Evolutionary conservation across 176 grass and related monocot genomes (phyloP).

Genomic region (Carex littledalei): DNA sequence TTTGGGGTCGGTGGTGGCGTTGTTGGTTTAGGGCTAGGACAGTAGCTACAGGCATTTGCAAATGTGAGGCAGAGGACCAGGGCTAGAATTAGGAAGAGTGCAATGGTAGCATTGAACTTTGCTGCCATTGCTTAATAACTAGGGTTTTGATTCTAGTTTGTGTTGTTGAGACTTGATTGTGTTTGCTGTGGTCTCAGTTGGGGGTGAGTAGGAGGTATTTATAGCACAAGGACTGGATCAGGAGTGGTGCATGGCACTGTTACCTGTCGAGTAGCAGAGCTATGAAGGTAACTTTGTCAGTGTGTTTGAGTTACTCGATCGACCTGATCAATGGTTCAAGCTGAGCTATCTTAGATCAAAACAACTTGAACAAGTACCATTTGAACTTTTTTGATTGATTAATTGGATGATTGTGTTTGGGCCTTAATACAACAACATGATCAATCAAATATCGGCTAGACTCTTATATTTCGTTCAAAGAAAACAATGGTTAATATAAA

Average conservation of each 20-base stretch:
- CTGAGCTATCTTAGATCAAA: not conserved
- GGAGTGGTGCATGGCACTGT: not conserved
- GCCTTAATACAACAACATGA: no score
- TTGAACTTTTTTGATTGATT: not conserved
- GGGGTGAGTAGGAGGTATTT: constrained; percentile 7
- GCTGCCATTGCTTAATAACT: constrained; percentile 21
- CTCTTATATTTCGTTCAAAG: no score
- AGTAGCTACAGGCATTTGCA: constrained; percentile 23
- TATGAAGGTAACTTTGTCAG: not conserved
- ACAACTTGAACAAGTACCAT: not conserved
- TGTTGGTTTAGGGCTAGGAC: not conserved
- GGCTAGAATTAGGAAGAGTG: constrained; percentile 19
- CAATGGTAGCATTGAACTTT: constrained; percentile 1
- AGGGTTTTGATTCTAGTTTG: not conserved
- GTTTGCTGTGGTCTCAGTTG: not conserved
- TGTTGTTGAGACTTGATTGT: not conserved
- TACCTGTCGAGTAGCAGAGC: not conserved
- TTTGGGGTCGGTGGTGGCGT: not conserved
- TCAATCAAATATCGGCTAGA: no score
- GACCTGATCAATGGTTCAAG: not conserved
- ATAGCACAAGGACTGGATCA: not conserved
- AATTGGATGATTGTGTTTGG: not conserved
- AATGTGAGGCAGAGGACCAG: constrained; percentile 13
- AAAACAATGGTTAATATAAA: no score
- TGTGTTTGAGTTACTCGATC: not conserved